phyloP scores from a whole-genome alignment of 2,329 filamentous ascomycete species.

The Coniochaeta pulveracea region DNA sequence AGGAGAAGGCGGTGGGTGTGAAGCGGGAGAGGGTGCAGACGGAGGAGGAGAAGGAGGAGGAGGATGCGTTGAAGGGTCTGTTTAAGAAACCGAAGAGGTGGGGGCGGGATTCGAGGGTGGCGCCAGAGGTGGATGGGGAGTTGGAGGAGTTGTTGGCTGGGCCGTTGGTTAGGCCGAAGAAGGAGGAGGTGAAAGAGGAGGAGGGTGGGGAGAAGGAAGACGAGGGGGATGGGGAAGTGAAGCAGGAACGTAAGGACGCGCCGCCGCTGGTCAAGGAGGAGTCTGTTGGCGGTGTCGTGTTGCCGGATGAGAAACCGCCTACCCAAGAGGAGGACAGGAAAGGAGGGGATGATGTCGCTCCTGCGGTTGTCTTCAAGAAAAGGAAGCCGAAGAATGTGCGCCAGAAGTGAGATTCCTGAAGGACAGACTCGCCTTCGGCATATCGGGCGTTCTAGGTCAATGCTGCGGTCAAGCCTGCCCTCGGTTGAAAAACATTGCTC shows the following conservation, averaged over 20 bases:
- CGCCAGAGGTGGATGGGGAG: conserved; percentile 39
- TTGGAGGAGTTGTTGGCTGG: conserved; percentile 49
- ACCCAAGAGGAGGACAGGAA: conserved; percentile 17
- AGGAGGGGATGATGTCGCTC: conserved; percentile 13
- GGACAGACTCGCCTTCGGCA: no score
- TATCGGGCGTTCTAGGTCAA: no score
- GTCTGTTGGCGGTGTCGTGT: conserved; percentile 15
- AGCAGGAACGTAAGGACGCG: conserved; percentile 6
- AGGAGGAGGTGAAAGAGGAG: conserved; percentile 16
- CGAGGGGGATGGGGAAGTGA: conserved; percentile 2
- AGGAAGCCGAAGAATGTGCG: conserved; percentile 57
- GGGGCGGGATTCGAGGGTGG: no score
- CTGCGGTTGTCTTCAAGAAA: conserved; percentile 66
- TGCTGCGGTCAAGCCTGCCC: no score
- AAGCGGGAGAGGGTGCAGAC: background rate
- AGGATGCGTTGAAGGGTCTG: background rate
- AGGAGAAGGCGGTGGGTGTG: background rate
- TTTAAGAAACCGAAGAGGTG: background rate
- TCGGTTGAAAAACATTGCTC: no score
- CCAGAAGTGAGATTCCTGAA: conserved; percentile 49
- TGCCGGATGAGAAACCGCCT: conserved; percentile 6
- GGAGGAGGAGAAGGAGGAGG: background rate
- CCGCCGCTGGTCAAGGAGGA: conserved; percentile 29
- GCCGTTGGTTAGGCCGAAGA: conserved; percentile 17
- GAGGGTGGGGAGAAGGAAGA: conserved; percentile 19